Evolutionary conservation across 345 rosid genomes (phyloP).

Genomic region (Citrus inodora): DNA sequence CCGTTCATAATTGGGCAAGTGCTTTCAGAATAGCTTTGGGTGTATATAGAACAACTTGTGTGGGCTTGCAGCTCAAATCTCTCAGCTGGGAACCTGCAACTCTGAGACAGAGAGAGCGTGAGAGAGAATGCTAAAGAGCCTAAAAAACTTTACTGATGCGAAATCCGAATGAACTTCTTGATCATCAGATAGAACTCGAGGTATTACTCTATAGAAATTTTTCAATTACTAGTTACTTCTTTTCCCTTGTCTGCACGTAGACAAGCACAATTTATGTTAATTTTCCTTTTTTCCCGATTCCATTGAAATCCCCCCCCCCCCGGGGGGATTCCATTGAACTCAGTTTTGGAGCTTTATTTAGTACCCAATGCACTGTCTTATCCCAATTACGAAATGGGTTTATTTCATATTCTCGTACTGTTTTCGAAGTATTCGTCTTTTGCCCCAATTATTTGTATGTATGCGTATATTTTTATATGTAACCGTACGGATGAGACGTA

Average conservation of each 20-base stretch:
- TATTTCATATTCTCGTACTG: neutral
- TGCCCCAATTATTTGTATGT: neutral
- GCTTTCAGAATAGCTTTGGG: neutral
- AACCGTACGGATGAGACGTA: neutral
- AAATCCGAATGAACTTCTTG: neutral
- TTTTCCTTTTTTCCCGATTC: neutral
- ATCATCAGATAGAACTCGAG: neutral
- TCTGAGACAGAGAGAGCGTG: neutral
- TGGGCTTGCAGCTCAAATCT: neutral
- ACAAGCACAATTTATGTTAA: neutral
- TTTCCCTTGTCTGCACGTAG: neutral
- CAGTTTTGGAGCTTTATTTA: neutral
- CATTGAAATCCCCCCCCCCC: too few species aligned
- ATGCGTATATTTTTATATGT: neutral
- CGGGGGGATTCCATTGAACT: neutral
- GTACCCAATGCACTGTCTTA: neutral
- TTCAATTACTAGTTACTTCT: neutral
- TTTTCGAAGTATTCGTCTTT: neutral
- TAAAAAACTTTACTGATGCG: neutral
- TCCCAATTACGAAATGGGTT: constrained; percentile 1
- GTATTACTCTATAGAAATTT: neutral
- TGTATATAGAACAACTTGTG: neutral
- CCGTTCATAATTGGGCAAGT: too few species aligned
- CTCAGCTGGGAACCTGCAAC: neutral
- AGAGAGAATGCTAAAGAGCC: neutral